Evolutionary conservation across 306 rosid species (phyloP).

Genomic region (Senna siamea): DNA sequence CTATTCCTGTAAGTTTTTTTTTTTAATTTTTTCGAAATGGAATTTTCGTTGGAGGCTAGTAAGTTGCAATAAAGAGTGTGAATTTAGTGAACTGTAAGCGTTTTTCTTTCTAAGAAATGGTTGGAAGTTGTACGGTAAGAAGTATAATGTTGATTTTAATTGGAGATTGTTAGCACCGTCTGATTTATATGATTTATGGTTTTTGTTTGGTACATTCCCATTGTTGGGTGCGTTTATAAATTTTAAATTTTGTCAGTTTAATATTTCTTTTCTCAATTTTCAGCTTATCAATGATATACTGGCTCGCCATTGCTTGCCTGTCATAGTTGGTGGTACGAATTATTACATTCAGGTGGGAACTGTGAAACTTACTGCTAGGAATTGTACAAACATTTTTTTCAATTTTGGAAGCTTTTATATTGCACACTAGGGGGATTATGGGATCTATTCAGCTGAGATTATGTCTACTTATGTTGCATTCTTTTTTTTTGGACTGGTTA

Average conservation of each 20-base stretch:
- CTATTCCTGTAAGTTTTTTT: constrained; percentile 61
- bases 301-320: constrained; percentile 72
- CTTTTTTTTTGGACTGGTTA: neutral
- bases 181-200: too few species aligned
- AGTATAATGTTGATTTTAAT: too few species aligned
- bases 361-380: neutral
- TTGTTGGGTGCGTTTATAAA: too few species aligned
- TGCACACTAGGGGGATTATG: neutral
- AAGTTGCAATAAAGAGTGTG: neutral
- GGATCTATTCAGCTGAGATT: neutral
- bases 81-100: neutral
- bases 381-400: neutral
- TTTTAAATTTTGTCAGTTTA: neutral
- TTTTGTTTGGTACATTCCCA: too few species aligned
- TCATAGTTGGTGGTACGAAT: constrained; percentile 93
- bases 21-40: neutral
- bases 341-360: constrained; percentile 83
- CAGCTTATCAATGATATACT: constrained; percentile 76
- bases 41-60: neutral
- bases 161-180: too few species aligned
- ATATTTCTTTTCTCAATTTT: constrained; percentile 19
- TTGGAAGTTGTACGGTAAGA: too few species aligned
- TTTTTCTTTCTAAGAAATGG: neutral
- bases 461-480: neutral
- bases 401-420: neutral